Evolutionary conservation across 768 basidiomycete species (phyloP).

Genomic region (Rhizopogon salebrosus): DNA sequence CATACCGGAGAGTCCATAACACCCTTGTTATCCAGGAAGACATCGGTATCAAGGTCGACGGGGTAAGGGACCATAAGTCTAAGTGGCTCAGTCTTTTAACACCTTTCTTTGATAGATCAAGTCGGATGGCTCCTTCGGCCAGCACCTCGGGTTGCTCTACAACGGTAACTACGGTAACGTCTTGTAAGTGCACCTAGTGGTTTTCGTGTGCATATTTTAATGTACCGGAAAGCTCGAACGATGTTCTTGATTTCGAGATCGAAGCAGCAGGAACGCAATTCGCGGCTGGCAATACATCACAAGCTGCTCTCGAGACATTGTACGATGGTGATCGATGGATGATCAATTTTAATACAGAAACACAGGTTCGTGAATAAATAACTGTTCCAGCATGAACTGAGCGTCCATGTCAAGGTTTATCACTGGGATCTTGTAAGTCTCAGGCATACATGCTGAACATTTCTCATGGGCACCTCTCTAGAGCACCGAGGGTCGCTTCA

Average conservation of each 20-base stretch:
- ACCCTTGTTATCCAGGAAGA: conserved; percentile 45
- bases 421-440: conserved; percentile 70
- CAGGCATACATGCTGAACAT: background rate
- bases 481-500: conserved; percentile 63
- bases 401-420: conserved; percentile 16
- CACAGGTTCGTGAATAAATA: conserved; percentile 31
- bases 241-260: conserved; percentile 56
- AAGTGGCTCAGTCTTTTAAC: background rate
- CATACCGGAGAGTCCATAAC: conserved; percentile 45
- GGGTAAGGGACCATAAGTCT: conserved; percentile 36
- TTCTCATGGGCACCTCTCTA: conserved; percentile 18
- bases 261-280: conserved; percentile 57
- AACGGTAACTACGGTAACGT: conserved; percentile 68
- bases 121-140: conserved; percentile 22
- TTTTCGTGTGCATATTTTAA: background rate
- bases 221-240: conserved; percentile 41
- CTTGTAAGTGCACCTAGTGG: conserved; percentile 26
- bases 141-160: conserved; percentile 64
- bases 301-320: conserved; percentile 47
- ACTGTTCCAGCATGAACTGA: background rate
- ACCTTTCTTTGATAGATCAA: conserved; percentile 1
- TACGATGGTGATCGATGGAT: conserved; percentile 65
- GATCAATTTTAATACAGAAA: conserved; percentile 56
- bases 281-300: conserved; percentile 36
- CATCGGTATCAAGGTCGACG: conserved; percentile 43